Percentiles rank a stretch among this genome's conserved stretches.
phyloP scores from a whole-genome alignment of 2,329 filamentous ascomycete species.

The Botrytis aclada region DNA sequence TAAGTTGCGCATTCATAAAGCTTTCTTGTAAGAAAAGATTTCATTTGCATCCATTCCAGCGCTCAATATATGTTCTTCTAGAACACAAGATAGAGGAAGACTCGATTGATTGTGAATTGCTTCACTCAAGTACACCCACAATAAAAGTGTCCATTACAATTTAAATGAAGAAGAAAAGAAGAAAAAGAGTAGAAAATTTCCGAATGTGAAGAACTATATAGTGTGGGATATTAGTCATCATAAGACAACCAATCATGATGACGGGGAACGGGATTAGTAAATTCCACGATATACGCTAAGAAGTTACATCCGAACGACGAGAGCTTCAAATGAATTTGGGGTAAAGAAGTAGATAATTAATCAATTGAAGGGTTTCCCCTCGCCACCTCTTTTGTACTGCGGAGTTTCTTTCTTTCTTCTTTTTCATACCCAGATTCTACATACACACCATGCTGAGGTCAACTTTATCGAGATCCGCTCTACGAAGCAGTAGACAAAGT shows the following conservation, averaged over 20 bases:
- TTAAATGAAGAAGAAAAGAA: slow-evolving; percentile 44
- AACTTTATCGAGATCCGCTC: slow-evolving; percentile 65
- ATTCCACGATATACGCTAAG: slow-evolving; percentile 16
- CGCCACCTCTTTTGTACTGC: slow-evolving; percentile 21
- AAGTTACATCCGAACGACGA: slow-evolving; percentile 21
- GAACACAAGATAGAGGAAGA: slow-evolving; percentile 72
- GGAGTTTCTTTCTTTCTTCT: slow-evolving; percentile 37
- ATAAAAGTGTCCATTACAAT: slow-evolving; percentile 68
- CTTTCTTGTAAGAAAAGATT: slow-evolving; percentile 40
- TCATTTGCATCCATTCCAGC: slow-evolving; percentile 72
- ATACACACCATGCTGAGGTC: slow-evolving; percentile 66
- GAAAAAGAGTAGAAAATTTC: slow-evolving; percentile 26
- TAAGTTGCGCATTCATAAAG: slow-evolving; percentile 57
- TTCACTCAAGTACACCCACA: slow-evolving; percentile 63
- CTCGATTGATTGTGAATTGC: slow-evolving; percentile 48
- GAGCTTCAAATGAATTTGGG: slow-evolving; percentile 17
- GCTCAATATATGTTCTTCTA: slow-evolving; percentile 52
- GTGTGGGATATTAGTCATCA: slow-evolving; percentile 23
- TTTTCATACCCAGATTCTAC: slow-evolving; percentile 50
- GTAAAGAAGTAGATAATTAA: slow-evolving; percentile 19
- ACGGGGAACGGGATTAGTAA: slow-evolving; percentile 28
- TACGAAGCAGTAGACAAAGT: slow-evolving; percentile 59
- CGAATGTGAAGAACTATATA: slow-evolving; percentile 27
- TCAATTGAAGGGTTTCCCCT: slow-evolving; percentile 20
- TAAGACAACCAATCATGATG: slow-evolving; percentile 28